phyloP scores from a whole-genome alignment of 352 stramenopile genomes.

The Phytophthora kernoviae region DNA sequence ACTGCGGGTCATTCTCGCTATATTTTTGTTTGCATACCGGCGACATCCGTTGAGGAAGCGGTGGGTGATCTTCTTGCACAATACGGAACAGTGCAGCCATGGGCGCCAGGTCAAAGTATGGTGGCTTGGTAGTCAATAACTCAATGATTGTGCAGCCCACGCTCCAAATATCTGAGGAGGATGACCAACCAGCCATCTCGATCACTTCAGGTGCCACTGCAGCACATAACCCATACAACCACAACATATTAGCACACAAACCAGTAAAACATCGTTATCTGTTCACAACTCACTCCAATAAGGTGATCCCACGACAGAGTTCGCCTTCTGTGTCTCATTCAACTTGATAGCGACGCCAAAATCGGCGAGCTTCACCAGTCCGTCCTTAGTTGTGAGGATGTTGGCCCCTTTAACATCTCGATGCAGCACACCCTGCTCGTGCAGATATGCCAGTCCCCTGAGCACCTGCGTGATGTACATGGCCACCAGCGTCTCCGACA shows the following conservation, averaged over 20 bases:
- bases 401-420: conserved; percentile 94
- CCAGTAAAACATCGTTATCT: background rate
- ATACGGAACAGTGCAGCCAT: conserved; percentile 93
- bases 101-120: conserved; percentile 92
- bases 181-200: conserved; percentile 93
- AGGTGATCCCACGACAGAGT: conserved; percentile 92
- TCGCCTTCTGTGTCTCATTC: conserved; percentile 86
- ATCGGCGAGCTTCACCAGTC: conserved; percentile 92
- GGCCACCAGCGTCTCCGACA: conserved; percentile 90
- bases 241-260: background rate
- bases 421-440: conserved; percentile 92
- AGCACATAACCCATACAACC: conserved; percentile 11
- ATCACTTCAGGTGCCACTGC: conserved; percentile 96
- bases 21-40: conserved; percentile 38
- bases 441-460: conserved; percentile 88
- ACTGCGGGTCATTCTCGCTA: conserved; percentile 1
- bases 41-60: conserved; percentile 89
- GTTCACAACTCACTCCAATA: conserved; percentile 88
- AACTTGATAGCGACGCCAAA: conserved; percentile 93
- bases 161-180: conserved; percentile 94
- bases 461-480: conserved; percentile 95
- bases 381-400: conserved; percentile 93
- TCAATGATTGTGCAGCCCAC: conserved; percentile 96
- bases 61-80: conserved; percentile 92
- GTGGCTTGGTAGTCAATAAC: conserved; percentile 92